Evolutionary conservation across 257 asterid genomes (phyloP).

Genomic region (Cruciata laevipes): DNA sequence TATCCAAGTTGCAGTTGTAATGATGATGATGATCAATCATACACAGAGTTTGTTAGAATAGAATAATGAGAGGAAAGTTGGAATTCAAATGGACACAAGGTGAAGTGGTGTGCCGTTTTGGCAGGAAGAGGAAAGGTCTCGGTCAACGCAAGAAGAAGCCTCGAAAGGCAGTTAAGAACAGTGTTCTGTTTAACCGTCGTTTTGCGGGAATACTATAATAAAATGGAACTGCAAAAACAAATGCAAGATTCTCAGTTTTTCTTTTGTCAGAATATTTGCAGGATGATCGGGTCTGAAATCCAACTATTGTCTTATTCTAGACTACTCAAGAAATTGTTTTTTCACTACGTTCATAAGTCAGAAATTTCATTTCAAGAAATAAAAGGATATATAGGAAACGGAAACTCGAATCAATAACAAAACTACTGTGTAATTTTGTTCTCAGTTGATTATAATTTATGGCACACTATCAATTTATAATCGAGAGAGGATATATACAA

Average conservation of each 20-base stretch:
- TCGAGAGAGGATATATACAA: not conserved
- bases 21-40: not conserved
- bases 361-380: not conserved
- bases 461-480: no score
- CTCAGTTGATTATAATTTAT: no score
- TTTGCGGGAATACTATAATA: not conserved
- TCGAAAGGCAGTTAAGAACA: not conserved
- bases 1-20: not conserved
- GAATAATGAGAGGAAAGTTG: not conserved
- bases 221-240: not conserved
- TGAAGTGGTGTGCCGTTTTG: slow-evolving; percentile 5
- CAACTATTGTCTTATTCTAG: not conserved
- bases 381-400: not conserved
- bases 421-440: no score
- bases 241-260: not conserved
- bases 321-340: not conserved
- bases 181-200: not conserved
- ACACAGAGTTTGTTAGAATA: not conserved
- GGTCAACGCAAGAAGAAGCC: slow-evolving; percentile 19
- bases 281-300: not conserved
- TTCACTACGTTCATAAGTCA: not conserved
- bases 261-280: not conserved
- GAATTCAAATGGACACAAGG: slow-evolving; percentile 14
- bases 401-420: not conserved
- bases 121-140: slow-evolving; percentile 18